Evolutionary conservation across 495 filamentous ascomycete genomes (phyloP).

Genomic region (Antarctomyces pellizariae): DNA sequence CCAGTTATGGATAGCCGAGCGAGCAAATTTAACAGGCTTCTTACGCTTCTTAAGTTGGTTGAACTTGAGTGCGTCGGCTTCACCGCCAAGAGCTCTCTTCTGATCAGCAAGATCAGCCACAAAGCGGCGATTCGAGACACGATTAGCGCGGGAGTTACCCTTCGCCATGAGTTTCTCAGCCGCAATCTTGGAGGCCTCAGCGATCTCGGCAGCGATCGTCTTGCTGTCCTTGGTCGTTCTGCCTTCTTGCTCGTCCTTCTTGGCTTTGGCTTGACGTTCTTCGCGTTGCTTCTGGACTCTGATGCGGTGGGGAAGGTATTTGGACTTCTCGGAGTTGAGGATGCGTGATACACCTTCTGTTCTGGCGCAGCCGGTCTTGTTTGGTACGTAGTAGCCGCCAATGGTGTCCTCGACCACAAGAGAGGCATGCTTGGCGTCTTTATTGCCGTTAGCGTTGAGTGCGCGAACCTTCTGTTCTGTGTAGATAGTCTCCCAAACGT

Average conservation of each 20-base stretch:
- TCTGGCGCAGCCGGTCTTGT: conserved; percentile 58
- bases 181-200: conserved; percentile 49
- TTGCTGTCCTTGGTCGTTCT: too few species aligned
- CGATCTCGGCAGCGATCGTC: conserved; percentile 35
- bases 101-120: conserved; percentile 89
- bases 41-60: conserved; percentile 99
- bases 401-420: conserved; percentile 33
- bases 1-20: conserved; percentile 98
- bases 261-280: conserved; percentile 60
- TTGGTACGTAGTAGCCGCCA: conserved; percentile 78
- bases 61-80: conserved; percentile 79
- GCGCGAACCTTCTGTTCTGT: conserved; percentile 31
- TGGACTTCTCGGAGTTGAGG: conserved; percentile 86
- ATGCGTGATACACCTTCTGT: conserved; percentile 91
- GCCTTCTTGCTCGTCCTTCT: conserved; percentile 20
- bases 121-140: conserved; percentile 81
- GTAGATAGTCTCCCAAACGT: conserved; percentile 33
- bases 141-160: conserved; percentile 60
- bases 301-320: conserved; percentile 92
- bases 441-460: too few species aligned
- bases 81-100: conserved; percentile 64
- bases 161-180: conserved; percentile 59
- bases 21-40: conserved; percentile 94
- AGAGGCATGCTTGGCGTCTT: too few species aligned
- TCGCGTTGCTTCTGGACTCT: conserved; percentile 78